Base-by-base conservation (phyloP, 495 filamentous ascomycete species). In the Annulohypoxylon maeteangense region DNA sequence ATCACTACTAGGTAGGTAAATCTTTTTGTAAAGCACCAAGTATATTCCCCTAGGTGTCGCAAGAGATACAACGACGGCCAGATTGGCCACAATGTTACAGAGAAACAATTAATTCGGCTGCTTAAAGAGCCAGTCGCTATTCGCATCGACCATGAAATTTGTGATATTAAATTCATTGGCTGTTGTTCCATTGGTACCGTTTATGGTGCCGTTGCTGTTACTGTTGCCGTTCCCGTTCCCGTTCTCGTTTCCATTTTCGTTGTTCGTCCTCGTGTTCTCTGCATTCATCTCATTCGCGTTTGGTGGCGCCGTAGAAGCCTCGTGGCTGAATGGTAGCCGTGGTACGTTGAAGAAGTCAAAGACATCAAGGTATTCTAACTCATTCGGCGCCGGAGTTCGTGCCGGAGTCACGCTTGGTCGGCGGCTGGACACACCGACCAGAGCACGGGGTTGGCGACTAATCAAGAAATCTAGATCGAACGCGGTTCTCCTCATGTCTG, bases 281-380 rank as follows among this genome's bases (percentile, higher is more conserved):
- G 60, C 18, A 55, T 63, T 72, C 57, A 70, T 68, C 14, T 74
- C 71, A 10, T 65, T 72, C 0, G 62, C 56, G 36, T 77, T 78
- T 23, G 70, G 72, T 27, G 70, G 67, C 1, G 36, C 73, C 5
- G 73, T 62, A 0, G 73, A 75, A 0, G 79, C 77, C 36, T 81
- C 81, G 11, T 77, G 76, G 29, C 76, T 79, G 34, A 84, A 76
- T 3, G 91, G 90, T 7, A 95, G 81, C 16, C 92, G 83, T 3
- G 93, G 93, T 47, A 95, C 87, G 78, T 96, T 96, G 83, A 96
- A 97, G 80, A 94, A 96, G 67, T 94, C 92, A 76, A 97, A 97
- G 1, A 96, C 92, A 74, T 97, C 93, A n/a, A 96, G 81, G 72
- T 94, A 96, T 71, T 96, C 93, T 10, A 95, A 82, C 61, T 97